Conservation (phyloP, 2,329 filamentous ascomycete genomes). For the Aureobasidium mangrovei region DNA sequence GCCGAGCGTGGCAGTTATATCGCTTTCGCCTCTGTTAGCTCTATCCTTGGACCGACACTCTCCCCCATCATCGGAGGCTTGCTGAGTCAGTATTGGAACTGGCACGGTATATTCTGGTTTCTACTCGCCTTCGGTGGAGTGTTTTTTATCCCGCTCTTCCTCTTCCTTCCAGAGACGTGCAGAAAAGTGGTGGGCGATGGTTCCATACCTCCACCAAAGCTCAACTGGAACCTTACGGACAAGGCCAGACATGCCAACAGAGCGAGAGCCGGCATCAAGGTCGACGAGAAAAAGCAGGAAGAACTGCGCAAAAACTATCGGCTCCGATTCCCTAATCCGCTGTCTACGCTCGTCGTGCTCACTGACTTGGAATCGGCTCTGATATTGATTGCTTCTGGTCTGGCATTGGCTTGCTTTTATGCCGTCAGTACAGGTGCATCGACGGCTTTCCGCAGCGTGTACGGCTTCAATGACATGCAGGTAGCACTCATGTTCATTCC, state of each 20-base stretch:
- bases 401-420: conserved; percentile 36
- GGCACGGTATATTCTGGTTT: conserved; percentile 64
- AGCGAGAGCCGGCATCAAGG: conserved; percentile 16
- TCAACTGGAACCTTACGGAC: conserved; percentile 51
- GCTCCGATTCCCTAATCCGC: conserved; percentile 23
- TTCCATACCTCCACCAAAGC: conserved; percentile 47
- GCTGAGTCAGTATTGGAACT: conserved; percentile 54
- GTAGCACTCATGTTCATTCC: conserved; percentile 37
- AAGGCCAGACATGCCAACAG: conserved; percentile 18
- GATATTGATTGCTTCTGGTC: conserved; percentile 30
- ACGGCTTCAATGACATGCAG: conserved; percentile 33
- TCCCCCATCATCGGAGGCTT: conserved; percentile 57
- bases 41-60: conserved; percentile 43
- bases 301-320: conserved; percentile 20
- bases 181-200: conserved; percentile 52
- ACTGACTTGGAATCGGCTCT: conserved; percentile 29
- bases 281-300: conserved; percentile 20
- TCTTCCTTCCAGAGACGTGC: conserved; percentile 48
- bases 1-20: conserved; percentile 66
- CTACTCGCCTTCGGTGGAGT: conserved; percentile 44
- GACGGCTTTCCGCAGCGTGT: conserved; percentile 28
- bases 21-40: conserved; percentile 53
- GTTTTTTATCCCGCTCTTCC: conserved; percentile 46
- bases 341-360: conserved; percentile 22
- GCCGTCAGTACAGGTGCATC: conserved; percentile 34